Conservation (phyloP, 2,329 filamentous ascomycete genomes). For the Zymoseptoria pseudotritici region DNA sequence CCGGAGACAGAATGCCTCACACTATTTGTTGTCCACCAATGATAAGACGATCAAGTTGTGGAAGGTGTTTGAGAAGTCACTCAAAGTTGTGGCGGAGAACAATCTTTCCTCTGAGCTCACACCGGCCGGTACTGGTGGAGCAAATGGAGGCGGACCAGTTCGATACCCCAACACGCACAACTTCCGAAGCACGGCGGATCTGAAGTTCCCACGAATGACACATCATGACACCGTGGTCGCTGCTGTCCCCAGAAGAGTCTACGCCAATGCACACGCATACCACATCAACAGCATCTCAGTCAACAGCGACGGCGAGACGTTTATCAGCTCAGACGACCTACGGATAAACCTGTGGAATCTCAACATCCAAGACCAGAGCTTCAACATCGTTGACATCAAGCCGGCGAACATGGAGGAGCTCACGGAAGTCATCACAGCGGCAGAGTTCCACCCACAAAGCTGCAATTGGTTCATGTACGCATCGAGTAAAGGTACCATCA, state of each 20-base stretch:
- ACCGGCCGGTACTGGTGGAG: conserved; percentile 53
- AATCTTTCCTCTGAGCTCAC: conserved; percentile 94
- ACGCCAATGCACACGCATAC: conserved; percentile 96
- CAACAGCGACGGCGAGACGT: conserved; percentile 98
- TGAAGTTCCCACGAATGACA: conserved; percentile 92
- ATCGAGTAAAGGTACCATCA: conserved; percentile 97
- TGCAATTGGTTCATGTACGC: conserved; percentile 99
- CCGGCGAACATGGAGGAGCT: conserved; percentile 99
- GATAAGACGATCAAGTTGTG: conserved; percentile 99
- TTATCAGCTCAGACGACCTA: conserved; percentile 96
- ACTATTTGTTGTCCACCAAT: conserved; percentile 96
- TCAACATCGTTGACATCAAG: conserved; percentile 99
- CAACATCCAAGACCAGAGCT: conserved; percentile 98
- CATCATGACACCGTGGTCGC: conserved; percentile 98
- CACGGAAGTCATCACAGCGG: conserved; percentile 96
- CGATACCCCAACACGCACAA: conserved; percentile 59
- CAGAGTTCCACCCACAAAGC: conserved; percentile 92
- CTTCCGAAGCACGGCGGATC: conserved; percentile 72
- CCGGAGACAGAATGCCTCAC: conserved; percentile 92
- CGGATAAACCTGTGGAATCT: conserved; percentile 98
- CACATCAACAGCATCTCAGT: conserved; percentile 99
- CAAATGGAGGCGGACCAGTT: conserved; percentile 70
- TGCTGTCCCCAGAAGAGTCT: conserved; percentile 89
- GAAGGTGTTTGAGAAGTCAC: conserved; percentile 99
- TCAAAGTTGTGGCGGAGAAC: conserved; percentile 98